Base-by-base conservation (phyloP, 1,284 basidiomycete genomes). In the Rhizopogon parksii region DNA sequence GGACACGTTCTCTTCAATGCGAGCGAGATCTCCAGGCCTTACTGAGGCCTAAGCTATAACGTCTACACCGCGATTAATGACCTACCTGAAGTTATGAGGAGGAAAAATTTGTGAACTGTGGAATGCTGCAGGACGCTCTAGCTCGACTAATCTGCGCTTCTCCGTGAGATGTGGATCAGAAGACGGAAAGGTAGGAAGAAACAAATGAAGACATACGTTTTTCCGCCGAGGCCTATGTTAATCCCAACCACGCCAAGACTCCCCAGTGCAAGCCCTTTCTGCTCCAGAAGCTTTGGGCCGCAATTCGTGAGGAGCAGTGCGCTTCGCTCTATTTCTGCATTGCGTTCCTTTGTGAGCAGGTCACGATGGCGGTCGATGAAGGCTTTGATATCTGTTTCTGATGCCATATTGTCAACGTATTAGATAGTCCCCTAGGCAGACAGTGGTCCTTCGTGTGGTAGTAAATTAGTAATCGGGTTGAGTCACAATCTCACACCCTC, bases 171-270 rank as follows among this genome's bases (percentile, higher is more conserved):
- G 11, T 17, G 9, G 9, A 47, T 47, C 42, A 47, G 46, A n/a
- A 15, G n/a, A 47, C 21, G 21, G 21, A 19, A 19, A 17, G 21
- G 6, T 4, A 25, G 17, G n/a, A 6, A 19, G 24, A 34, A 7
- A 30, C 15, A 47, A 38, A 45, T 37, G 17, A 36, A 24, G 34
- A 70, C 79, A 61, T 65, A 95, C 88, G 83, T 92, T 74, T 95
- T 95, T 21, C 91, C 93, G 25, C 93, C 94, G 1, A 96, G 74
- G 1, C 93, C 94, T 25, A 95, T 77, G 43, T 78, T 81, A 21
- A 93, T 75, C 17, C 76, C 77, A 1, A 79, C 75, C 0, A 93
- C 74, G 0, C 86, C 83, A 7, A 97, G 73, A 27, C 84, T 83
- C 30, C 81, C 79, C 0, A 96, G 68, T 1, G 90, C 85, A 4